Base-by-base conservation (phyloP, 495 filamentous ascomycete species). In the Schizothecium vesticola region DNA sequence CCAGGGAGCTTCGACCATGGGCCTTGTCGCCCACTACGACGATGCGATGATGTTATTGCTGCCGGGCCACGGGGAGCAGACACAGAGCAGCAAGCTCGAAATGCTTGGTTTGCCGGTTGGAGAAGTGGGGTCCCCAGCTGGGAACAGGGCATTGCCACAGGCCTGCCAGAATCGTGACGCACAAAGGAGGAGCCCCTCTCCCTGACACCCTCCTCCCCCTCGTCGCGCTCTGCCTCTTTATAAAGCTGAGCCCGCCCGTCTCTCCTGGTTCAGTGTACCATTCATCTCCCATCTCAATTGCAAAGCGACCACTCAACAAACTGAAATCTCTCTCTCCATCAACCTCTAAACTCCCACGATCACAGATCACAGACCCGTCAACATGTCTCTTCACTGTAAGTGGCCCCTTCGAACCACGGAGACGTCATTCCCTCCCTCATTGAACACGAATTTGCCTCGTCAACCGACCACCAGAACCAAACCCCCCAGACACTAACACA, bases 371-470 rank as follows among this genome's bases (percentile, higher is more conserved):
- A 69, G 26, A 69, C 68, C 67, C 69, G 69, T 66, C 75, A 85
- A 70, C 78, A 87, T 87, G 85, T 85, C 84, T 84, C 83, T 87
- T 64, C 82, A 85, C 73, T 87, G 85, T 87, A 72, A 77, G 85
- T 84, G 59, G 26, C 16, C 0, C 61, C 56, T 51, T 55, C 56
- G 19, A n/a, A n/a, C 36, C 19, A 51, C 16, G 16, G 2, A 5
- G 43, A 62, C 58, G 16, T 16, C 26, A 43, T 43, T 13, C 69
- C 33, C 43, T 22, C 62, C 63, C 62, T 12, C 11, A 16, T 16
- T 64, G 23, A 21, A 25, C 36, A 26, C 60, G 51, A 56, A 31
- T 21, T 21, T 12, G 25, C 33, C 4, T 31, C 66, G 19, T 3
- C 8, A 61, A 26, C 55, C 43, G 16, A 64, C 25, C 13, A 29